Base-by-base conservation (phyloP, 768 basidiomycete genomes). In the Pleurotus platypus region DNA sequence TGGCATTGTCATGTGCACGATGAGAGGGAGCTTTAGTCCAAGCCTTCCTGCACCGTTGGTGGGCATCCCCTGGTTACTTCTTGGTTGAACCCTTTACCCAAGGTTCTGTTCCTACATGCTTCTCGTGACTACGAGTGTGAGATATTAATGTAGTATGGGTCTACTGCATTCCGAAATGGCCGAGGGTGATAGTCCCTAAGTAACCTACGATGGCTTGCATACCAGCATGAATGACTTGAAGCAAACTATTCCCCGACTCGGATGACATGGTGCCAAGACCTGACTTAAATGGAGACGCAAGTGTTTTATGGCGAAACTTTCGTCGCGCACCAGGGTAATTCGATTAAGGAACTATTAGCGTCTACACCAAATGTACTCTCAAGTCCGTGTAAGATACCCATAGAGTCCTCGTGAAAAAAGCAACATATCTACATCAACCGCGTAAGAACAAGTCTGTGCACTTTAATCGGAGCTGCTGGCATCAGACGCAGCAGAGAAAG, bases 401-500 rank as follows among this genome's bases (percentile, higher is more conserved):
- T 40, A 42, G 24, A 22, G 24, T 12, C 51, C 51, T 42, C 22
- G 1, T 54, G 51, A 54, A 42, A 53, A 26, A 48, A 48, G 39
- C 3, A 42, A 42, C 18, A 20, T 54, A 40, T 27, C 51, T 40
- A 24, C 51, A 54, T 40, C 39, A 42, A 54, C 8, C n/a, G 27
- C 30, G 26, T 22, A n/a, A 22, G 15, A 16, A 40, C 51, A 5
- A n/a, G 9, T 16, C n/a, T 2, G 9, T 22, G 39, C 18, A 42
- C 18, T 38, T 54, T 54, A 54, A 42, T 54, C 51, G 39, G 51
- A 54, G 42, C 42, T 45, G 51, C 49, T 50, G 27, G 72, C 70
- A 46, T 66, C 62, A 58, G 62, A 61, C 35, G 74, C 66, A 49
- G 69, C 58, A 54, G 61, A 62, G 65, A 67, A 74, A 12, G 75